phyloP scores from a whole-genome alignment of 2,329 filamentous ascomycete species.

The Neonectria magnoliae region DNA sequence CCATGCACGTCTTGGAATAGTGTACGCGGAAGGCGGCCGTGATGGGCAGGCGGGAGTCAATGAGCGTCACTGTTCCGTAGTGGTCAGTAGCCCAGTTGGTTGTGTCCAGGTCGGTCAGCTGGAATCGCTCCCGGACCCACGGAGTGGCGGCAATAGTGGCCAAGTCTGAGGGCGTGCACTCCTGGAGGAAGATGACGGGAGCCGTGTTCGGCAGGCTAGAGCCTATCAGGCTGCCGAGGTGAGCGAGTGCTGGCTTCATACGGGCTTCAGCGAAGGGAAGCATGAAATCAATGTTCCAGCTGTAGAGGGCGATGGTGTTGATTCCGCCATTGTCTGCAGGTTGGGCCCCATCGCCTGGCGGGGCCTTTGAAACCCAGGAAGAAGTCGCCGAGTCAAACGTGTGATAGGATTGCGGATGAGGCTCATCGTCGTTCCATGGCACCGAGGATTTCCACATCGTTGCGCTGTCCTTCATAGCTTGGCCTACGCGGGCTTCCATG shows the following conservation, averaged over 20 bases:
- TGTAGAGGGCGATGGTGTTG: conserved; percentile 43
- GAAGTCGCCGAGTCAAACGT: conserved; percentile 9
- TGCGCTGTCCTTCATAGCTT: no score
- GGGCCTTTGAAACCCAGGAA: conserved; percentile 22
- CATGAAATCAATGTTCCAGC: conserved; percentile 53
- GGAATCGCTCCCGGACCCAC: conserved; percentile 60
- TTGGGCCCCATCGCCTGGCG: conserved; percentile 1
- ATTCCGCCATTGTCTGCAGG: conserved; percentile 12
- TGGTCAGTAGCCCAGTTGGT: conserved; percentile 55
- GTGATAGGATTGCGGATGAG: no score
- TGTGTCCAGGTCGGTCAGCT: conserved; percentile 57
- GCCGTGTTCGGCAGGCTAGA: conserved; percentile 34
- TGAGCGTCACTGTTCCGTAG: conserved; percentile 64
- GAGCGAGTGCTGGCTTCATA: conserved; percentile 46
- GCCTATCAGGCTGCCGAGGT: conserved; percentile 35
- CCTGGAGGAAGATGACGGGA: conserved; percentile 61
- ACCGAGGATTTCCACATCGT: no score
- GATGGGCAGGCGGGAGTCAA: conserved; percentile 59
- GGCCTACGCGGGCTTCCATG: no score
- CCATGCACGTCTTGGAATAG: conserved; percentile 50
- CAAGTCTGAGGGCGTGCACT: conserved; percentile 60
- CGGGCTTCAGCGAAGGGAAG: conserved; percentile 44
- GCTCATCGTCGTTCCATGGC: no score
- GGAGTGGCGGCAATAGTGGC: conserved; percentile 51
- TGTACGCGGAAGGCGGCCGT: conserved; percentile 59